Percentiles rank a stretch among this genome's conserved stretches.
These are phyloP conservation scores for Fusarium aywerte DNA, from an alignment of 2,329 filamentous ascomycete genomes.

Conservation along the genomic window DNA sequence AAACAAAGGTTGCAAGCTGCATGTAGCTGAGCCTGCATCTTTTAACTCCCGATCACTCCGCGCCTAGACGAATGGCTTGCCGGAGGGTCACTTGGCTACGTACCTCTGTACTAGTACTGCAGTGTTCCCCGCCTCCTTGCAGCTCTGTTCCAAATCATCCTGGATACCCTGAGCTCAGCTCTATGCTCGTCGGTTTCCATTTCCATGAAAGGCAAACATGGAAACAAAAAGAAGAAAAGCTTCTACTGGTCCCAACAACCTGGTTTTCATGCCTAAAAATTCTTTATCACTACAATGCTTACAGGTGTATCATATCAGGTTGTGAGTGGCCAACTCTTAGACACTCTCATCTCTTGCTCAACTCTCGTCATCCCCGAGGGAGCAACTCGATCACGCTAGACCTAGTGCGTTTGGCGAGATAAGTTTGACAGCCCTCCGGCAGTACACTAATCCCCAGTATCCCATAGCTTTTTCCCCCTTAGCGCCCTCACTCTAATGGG, in stretches of 20 bases:
- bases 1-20: constrained; percentile 3
- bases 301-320: not conserved
- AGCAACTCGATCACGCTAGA: constrained; percentile 25
- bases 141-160: constrained; percentile 11
- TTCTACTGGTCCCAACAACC: constrained; percentile 23
- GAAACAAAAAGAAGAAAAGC: not conserved
- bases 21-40: constrained; percentile 19
- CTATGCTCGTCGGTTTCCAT: constrained; percentile 10
- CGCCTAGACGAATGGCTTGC: constrained; percentile 12
- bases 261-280: constrained; percentile 16
- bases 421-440: constrained; percentile 30
- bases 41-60: constrained; percentile 11
- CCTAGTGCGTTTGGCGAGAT: constrained; percentile 19
- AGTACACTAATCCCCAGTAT: constrained; percentile 23
- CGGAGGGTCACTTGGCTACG: constrained; percentile 12
- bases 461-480: constrained; percentile 34
- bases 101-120: too few relatives aligned
- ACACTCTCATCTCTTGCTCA: constrained; percentile 14
- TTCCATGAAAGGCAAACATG: constrained; percentile 19
- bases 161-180: constrained; percentile 29
- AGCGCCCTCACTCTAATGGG: constrained; percentile 21
- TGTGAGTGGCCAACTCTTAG: not conserved
- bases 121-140: constrained; percentile 37
- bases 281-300: constrained; percentile 3
- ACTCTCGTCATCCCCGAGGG: constrained; percentile 23